Evolutionary conservation across 1,139 yeast genomes (phyloP), one percentile per base, ranked within the genome.

Genomic region (Sugiyamaella novakii): DNA sequence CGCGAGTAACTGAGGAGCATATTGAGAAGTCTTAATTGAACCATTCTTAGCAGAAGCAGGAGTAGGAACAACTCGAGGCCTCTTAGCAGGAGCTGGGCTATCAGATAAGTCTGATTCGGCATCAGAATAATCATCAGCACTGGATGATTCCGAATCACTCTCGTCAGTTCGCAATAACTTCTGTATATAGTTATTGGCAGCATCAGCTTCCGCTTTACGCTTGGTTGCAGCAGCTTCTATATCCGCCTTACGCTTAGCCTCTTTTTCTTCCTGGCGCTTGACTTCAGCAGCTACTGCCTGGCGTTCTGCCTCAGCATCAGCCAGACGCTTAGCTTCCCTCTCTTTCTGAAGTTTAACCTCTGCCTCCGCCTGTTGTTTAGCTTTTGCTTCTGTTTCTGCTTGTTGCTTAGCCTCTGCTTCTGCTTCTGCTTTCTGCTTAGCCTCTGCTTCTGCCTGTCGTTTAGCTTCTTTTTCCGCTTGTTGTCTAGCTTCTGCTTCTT

Each of bases 11-110:
- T 17, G 15, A 15, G 35, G 21, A 31, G 35, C 8, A 25, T 8
- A 8, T 11, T 8, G 34, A 30, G 34, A 7, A 30, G 12, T n/a
- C 12, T n/a, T 25, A 24, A 15, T 12, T 4, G 17, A 19, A 11
- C 17, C 27, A 15, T 24, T 24, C 17, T 41, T 34, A 25, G 49
- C 39, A 15, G 53, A 38, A 6, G 43, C 38, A n/a, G 58, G 55
- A 1, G 55, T 51, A n/a, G 53, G 51, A 7, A 56, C 59, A 4
- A 53, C 57, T 12, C 58, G 45, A 1, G 56, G 58, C 25, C 47
- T 33, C 37, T 54, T 54, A 1, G 50, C 51, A 4, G 59, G 59
- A 27, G 54, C 55, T 8, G 59, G 57, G 40, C 59, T 55, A 10
- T 44, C 46, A 11, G 58, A 44, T 12, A 44, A 28, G 15, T 56